Percentiles rank a stretch among this genome's conserved stretches.
phyloP scores from a whole-genome alignment of 495 filamentous ascomycete species.

The Xylaria acuta region DNA sequence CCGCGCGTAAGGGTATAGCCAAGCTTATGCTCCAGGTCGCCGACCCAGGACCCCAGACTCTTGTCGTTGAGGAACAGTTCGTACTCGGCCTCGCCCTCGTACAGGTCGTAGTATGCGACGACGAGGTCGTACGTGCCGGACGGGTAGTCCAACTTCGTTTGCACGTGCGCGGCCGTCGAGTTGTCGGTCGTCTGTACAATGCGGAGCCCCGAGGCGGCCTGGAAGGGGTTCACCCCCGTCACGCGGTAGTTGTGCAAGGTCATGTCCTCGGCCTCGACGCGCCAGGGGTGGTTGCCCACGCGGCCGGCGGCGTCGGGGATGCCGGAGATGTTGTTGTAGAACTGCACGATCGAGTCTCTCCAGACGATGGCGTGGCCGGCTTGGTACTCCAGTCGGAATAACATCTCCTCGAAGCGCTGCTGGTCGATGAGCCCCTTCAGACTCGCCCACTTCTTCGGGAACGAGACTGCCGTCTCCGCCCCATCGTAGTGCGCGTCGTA shows the following conservation, averaged over 20 bases:
- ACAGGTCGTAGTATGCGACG: constrained; percentile 70
- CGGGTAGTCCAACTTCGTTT: constrained; percentile 50
- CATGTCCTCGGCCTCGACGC: constrained; percentile 72
- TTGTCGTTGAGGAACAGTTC: constrained; percentile 59
- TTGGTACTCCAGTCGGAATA: constrained; percentile 66
- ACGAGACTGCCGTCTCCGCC: constrained; percentile 63
- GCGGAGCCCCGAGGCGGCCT: constrained; percentile 56
- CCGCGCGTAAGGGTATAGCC: constrained; percentile 62
- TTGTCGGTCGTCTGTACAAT: constrained; percentile 46
- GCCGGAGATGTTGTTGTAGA: constrained; percentile 64
- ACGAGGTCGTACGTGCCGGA: constrained; percentile 66
- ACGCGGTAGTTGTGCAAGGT: constrained; percentile 58
- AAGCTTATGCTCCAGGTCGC: constrained; percentile 61
- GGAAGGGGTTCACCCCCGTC: constrained; percentile 59
- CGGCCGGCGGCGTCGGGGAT: constrained; percentile 62
- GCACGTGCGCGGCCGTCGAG: constrained; percentile 56
- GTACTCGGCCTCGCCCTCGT: constrained; percentile 61
- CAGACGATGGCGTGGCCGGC: constrained; percentile 73
- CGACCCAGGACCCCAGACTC: constrained; percentile 62
- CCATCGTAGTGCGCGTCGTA: constrained; percentile 74
- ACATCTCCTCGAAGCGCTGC: constrained; percentile 65
- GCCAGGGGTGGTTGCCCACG: constrained; percentile 64
- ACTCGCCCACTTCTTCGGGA: constrained; percentile 59
- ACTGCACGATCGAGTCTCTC: constrained; percentile 68
- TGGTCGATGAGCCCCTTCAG: constrained; percentile 63